Evolutionary conservation across 192 early-diverging fungal genomes (phyloP), one percentile per base, ranked within the genome.

Genomic region (Linnemannia elongata): DNA sequence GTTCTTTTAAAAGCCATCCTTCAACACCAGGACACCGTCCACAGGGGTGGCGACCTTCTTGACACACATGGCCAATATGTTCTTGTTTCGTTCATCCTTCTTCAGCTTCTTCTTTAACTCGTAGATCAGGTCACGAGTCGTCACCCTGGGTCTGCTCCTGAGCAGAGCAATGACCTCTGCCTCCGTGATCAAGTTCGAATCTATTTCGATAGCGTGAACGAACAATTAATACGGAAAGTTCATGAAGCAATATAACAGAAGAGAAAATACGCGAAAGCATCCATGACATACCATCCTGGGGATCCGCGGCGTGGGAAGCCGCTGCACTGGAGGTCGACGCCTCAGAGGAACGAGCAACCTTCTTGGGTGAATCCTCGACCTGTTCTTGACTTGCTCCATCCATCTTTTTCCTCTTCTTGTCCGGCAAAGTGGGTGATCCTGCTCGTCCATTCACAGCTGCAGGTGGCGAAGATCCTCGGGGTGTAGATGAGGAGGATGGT

Each of bases 161-260:
- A 93, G 92, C 36, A 94, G 63, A 6, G 91, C 89, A 22, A 95
- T 88, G 5, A 96, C 93, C 79, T 96, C 95, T 30, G 90, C 88
- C 76, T 94, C 93, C 27, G 93, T 95, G 52, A 96, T 94, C 20
- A 94, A 75, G 55, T 89, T 79, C 1, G 89, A 72, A 13, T 88
- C 88, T 81, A 22, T 72, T 57, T 0, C 27, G 18, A 30, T 22
- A 60, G 3, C 9, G 24, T 6, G 0, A 18, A 30, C 44, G 41
- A 72, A 54, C 10, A 12, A 57, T 30, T 66, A 66, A 13, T 27
- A 9, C 12, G 38, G 38, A 39, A 22, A 13, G 6, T 30, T 7
- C n/a, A 36, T 0, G 60, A 24, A 33, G n/a, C 38, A 60, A 27
- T 17, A 45, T 12, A 33, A 39, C 35, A 13, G 54, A 22, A 30